Conservation (phyloP, 2,329 filamentous ascomycete genomes). For the Pseudophaeomoniella oleicola region DNA sequence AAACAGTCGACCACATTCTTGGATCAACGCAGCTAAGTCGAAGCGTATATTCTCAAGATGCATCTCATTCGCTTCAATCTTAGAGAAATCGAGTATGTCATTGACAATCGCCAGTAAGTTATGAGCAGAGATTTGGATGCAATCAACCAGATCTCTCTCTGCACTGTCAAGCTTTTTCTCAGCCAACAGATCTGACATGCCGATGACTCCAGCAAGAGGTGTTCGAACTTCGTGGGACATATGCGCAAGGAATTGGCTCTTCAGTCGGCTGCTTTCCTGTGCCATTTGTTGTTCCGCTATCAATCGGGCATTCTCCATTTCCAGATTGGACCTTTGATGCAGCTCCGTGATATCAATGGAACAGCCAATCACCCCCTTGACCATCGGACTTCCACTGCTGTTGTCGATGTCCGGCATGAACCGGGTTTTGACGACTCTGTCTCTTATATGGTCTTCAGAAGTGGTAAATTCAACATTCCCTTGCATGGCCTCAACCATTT, state of each 20-base stretch:
- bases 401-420: background rate
- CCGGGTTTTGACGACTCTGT: background rate
- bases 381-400: background rate
- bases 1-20: slow-evolving; percentile 5
- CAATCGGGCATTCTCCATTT: slow-evolving; percentile 38
- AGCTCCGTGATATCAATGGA: background rate
- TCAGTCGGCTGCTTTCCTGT: slow-evolving; percentile 35
- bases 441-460: background rate
- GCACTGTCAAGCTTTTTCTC: slow-evolving; percentile 37
- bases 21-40: slow-evolving; percentile 7
- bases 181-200: slow-evolving; percentile 42
- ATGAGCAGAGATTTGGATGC: slow-evolving; percentile 45
- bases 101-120: slow-evolving; percentile 48
- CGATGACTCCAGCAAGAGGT: slow-evolving; percentile 49
- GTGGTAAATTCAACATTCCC: background rate
- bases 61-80: slow-evolving; percentile 40
- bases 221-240: slow-evolving; percentile 53
- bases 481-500: background rate
- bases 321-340: background rate
- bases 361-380: background rate
- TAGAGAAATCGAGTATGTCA: slow-evolving; percentile 53
- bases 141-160: slow-evolving; percentile 41
- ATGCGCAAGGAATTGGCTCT: slow-evolving; percentile 47
- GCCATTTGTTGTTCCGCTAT: slow-evolving; percentile 46
- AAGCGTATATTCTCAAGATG: slow-evolving; percentile 23